Base-by-base conservation (phyloP, 441 rosid species). In the Brassica hybrid region DNA sequence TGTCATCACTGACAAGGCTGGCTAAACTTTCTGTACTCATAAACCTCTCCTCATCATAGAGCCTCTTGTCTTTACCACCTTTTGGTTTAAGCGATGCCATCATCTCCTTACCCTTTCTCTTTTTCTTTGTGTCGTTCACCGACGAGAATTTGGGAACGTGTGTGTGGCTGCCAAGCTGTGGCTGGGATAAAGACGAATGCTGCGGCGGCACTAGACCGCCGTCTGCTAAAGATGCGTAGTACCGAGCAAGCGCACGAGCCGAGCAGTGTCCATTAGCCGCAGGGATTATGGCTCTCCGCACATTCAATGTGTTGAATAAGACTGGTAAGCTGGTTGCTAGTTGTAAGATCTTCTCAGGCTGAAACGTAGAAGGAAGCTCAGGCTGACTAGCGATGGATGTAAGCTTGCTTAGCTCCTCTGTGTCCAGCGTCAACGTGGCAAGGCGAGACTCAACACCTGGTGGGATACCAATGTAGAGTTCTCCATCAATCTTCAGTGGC, bases 211-310 rank as follows among this genome's bases (percentile, higher is more conserved):
- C 85, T 64, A 82, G 61, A 65, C 99, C 99, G n/a, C 91, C 88
- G 71, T 94, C 91, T 63, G 76, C 96, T 41, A 94, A 85, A 58
- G 98, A 81, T 71, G 99, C 97, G 82, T 96, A 96, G 85, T 94
- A 96, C n/a, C 97, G 94, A 25, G 99, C 97, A 84, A 96, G 97
- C 36, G 99, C 99, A 79, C 99, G 95, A 61, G 98, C 98, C 32
- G 98, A 94, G 85, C 88, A 89, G 77, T 96, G 99, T 62, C 93
- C 94, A 38, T 96, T 94, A 16, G 96, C 99, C 7, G 97, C 90
- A 60, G 99, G 99, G 76, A 96, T 87, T 72, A 92, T 92, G 34
- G 99, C 92, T 65, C 99, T 95, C 0, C 98, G 97, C 60, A 83
- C 81, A 58, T 88, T 86, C 69, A 96, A 84, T 89, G 85, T 91